Base-by-base conservation (phyloP, 2,329 filamentous ascomycete genomes). In the Phialophora macrospora region DNA sequence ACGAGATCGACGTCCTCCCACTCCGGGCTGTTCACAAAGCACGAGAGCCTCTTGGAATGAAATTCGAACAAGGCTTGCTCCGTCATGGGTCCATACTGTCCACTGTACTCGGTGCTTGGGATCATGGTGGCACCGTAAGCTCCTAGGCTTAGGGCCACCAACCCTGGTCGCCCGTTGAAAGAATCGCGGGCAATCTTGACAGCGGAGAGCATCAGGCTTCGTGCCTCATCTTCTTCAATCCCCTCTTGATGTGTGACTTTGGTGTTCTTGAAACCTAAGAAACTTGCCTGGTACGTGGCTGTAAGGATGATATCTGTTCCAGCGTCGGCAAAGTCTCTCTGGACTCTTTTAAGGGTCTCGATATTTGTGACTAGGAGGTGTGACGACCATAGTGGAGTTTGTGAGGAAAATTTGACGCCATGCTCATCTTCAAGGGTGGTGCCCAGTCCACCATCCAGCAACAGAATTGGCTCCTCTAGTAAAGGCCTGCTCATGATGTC, bases 91-190 rank as follows among this genome's bases (percentile, higher is more conserved):
- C 73, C 75, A 71, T 91, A 90, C 2, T 74, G 72, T 1, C 87
- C 88, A 46, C 80, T 85, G 73, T 90, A 91, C 74, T 90, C 88
- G 68, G 88, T 84, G 30, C 85, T 83, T 0, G 88, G 88, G 20
- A 83, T 76, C 85, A 90, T 89, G 67, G 82, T 85, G 1, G 88
- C 88, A 17, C 88, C 88, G 66, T 90, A 90, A 0, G 88, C 86
- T 0, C 88, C 88, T 5, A 90, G 74, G 70, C 86, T 86, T 55
- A 91, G 75, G 12, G 87, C 87, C 17, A 88, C 75, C 20, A 73
- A 54, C 65, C 62, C 56, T 78, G 80, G 44, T 76, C 70, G 55
- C 77, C 75, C 22, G 79, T 79, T 63, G 51, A 77, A 75, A 1
- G 77, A 77, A 41, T 74, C 57, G 52, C 75, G 71, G 4, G 77